These are phyloP conservation scores for Chaetomiaceae sp. DNA, from an alignment of 2,329 filamentous ascomycete species.

Conservation along the genomic window DNA sequence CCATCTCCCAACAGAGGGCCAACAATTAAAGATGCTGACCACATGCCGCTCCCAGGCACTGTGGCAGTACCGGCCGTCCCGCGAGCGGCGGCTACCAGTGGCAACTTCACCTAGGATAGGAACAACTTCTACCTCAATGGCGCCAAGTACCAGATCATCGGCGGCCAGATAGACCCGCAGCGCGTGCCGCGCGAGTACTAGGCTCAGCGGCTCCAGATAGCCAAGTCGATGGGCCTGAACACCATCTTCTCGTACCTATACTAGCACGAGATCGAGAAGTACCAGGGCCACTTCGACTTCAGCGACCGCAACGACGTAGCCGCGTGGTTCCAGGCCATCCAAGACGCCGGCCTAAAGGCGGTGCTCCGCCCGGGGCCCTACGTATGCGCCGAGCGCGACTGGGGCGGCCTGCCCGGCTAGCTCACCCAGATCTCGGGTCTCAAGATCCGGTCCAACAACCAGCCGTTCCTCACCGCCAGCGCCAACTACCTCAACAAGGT, in stretches of 20 bases:
- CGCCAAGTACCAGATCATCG: no score
- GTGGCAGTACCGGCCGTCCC: no score
- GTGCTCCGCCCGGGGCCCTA: no score
- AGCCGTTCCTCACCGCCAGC: neutral
- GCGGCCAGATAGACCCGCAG: neutral
- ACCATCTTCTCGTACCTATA: neutral
- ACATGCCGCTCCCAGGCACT: no score
- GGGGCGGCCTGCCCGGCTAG: neutral
- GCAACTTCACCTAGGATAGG: no score
- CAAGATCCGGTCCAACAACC: neutral
- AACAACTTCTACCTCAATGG: no score
- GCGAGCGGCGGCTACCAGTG: no score
- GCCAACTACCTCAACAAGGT: neutral
- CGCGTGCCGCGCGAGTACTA: neutral
- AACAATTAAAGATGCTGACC: no score
- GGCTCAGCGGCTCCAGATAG: neutral
- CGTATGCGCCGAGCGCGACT: neutral
- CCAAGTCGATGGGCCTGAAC: neutral
- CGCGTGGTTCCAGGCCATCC: neutral
- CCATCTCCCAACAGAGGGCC: no score
- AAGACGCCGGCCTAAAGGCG: no score
- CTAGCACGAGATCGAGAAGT: neutral
- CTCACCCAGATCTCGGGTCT: neutral
- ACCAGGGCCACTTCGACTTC: neutral
- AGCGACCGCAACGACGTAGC: neutral